Base-by-base conservation (phyloP, 2,329 filamentous ascomycete species). In the Leptodontidium sp. region DNA sequence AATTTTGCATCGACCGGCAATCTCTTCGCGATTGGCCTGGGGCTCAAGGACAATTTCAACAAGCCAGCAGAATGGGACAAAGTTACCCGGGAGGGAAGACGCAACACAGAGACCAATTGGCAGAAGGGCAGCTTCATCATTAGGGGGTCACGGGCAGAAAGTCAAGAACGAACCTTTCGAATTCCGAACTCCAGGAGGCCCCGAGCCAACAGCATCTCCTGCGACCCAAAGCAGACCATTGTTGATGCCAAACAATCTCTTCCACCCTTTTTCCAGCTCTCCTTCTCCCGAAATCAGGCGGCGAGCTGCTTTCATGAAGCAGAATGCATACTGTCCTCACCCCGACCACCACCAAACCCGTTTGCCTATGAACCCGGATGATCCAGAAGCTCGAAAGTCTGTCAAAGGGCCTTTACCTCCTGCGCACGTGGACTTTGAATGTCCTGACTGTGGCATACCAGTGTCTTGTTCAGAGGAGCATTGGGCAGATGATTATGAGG, bases 401-500 rank as follows among this genome's bases (percentile, higher is more conserved):
- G 78, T 81, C 21, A 86, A 83, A 12, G 88, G 87, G 58, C 79
- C 81, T 49, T 81, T 89, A 70, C 86, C 93, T 11, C 91, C 95
- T 0, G 90, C 90, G 17, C 93, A 97, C 80, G 93, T 98, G 64
- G 86, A 92, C 74, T 98, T 97, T 77, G 96, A 98, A 80, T 99
- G 96, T 76, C 94, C 96, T 0, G 95, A 99, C 80, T 99, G 96
- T 76, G 96, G 96, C 15, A 88, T 98, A 52, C 94, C 97, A 0
- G 90, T 97, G 7, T 97, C 96, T 79, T 99, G 96, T 83, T 95
- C 90, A 75, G 92, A 98, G 80, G 91, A 93, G 74, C 96, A 99
- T 79, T 98, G 95, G 92, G 93, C 92, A 78, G 93, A 97, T 75
- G 93, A 98, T 80, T 99, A 97, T 77, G 95, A 98, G 81, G 87